Evolutionary conservation across 306 rosid genomes (phyloP).

Genomic region (Corylus heterophylla): DNA sequence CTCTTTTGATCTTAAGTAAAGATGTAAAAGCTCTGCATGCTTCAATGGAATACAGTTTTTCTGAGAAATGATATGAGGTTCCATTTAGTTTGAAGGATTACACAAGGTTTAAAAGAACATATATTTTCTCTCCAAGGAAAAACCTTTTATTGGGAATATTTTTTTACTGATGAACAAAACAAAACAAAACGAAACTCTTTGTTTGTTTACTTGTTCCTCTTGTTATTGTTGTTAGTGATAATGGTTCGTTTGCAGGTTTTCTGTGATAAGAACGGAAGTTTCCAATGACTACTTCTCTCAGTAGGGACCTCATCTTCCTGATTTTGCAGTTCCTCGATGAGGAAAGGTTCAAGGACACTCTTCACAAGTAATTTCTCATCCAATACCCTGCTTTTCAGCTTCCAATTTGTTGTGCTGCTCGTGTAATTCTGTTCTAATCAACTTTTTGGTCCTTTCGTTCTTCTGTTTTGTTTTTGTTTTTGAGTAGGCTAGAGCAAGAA

Average conservation of each 20-base stretch:
- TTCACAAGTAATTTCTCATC: conserved; percentile 18
- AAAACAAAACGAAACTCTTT: neutral
- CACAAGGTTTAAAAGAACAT: neutral
- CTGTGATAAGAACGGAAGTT: conserved; percentile 9
- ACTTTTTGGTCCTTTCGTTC: neutral
- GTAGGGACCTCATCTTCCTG: conserved; percentile 20
- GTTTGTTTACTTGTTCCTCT: conserved; percentile 1
- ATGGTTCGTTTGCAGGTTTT: conserved; percentile 16
- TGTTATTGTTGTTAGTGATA: neutral
- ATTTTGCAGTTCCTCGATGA: conserved; percentile 28
- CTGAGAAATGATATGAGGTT: neutral
- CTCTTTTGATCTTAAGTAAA: neutral
- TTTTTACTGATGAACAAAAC: neutral
- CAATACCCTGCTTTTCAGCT: conserved; percentile 3
- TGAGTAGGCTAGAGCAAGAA: conserved; percentile 29
- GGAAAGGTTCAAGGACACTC: conserved; percentile 23
- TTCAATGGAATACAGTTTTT: conserved; percentile 1
- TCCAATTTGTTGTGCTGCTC: neutral
- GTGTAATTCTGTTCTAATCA: neutral
- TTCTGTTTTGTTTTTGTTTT: neutral
- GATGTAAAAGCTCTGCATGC: neutral
- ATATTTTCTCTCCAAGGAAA: neutral
- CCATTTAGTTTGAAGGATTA: neutral
- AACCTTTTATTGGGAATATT: neutral
- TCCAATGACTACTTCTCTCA: conserved; percentile 15